These are phyloP conservation scores for Boletus fagicola DNA, from an alignment of 768 basidiomycete species.

Conservation along the genomic window DNA sequence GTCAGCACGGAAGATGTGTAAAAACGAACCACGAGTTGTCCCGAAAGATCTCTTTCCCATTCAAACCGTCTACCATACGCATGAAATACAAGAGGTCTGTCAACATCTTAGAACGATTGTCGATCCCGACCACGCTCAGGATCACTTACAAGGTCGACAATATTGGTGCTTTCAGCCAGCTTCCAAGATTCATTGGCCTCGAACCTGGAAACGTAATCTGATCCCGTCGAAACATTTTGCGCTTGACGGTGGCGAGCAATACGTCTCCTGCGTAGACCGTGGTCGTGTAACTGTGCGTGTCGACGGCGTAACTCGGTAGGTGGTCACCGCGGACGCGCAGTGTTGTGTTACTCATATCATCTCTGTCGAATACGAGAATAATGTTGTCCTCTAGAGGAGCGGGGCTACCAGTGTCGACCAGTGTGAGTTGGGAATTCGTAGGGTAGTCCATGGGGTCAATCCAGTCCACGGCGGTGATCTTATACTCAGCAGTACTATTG, in stretches of 20 bases:
- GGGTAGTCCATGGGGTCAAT: background rate
- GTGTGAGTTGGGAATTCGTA: slow-evolving; percentile 22
- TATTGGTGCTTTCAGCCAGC: slow-evolving; percentile 13
- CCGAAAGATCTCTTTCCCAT: slow-evolving; percentile 3
- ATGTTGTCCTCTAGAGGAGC: background rate
- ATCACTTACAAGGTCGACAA: slow-evolving; percentile 15
- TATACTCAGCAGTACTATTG: background rate
- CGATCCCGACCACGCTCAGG: background rate
- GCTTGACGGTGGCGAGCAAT: slow-evolving; percentile 15
- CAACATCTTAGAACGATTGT: background rate
- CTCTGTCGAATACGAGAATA: slow-evolving; percentile 11
- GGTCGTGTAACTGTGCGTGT: slow-evolving; percentile 5
- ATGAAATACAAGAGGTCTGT: slow-evolving; percentile 14
- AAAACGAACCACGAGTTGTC: slow-evolving; percentile 18
- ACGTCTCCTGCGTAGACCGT: background rate
- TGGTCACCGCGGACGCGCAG: background rate
- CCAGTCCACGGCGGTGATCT: background rate
- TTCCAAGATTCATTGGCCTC: slow-evolving; percentile 6
- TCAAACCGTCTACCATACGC: slow-evolving; percentile 11
- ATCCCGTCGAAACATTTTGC: slow-evolving; percentile 10
- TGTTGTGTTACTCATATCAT: slow-evolving; percentile 13
- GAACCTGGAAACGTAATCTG: slow-evolving; percentile 15
- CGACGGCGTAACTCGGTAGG: slow-evolving; percentile 12
- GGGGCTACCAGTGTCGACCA: slow-evolving; percentile 2
- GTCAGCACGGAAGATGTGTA: background rate